phyloP scores from a whole-genome alignment of 2,329 filamentous ascomycete species.

The Onygenales sp. region DNA sequence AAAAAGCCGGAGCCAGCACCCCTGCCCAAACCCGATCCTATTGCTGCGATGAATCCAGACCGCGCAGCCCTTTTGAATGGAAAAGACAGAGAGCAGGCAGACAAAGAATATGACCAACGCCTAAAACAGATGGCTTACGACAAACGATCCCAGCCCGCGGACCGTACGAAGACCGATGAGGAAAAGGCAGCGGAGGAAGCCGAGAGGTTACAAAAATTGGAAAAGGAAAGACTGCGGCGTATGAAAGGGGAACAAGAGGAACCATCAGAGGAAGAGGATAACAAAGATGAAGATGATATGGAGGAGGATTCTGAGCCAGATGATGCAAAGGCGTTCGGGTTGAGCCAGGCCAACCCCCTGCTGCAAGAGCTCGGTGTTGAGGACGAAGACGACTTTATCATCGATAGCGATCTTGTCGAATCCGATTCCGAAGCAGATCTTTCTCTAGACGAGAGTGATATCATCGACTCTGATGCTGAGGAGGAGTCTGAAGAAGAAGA shows the following conservation, averaged over 20 bases:
- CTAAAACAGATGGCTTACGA: slow-evolving; percentile 77
- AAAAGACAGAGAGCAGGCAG: slow-evolving; percentile 56
- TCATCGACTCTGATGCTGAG: slow-evolving; percentile 34
- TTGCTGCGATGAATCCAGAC: slow-evolving; percentile 51
- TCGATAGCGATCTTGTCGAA: slow-evolving; percentile 81
- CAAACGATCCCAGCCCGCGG: slow-evolving; percentile 71
- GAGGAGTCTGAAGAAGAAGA: slow-evolving; percentile 51
- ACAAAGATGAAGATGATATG: slow-evolving; percentile 27
- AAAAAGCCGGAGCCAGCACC: slow-evolving; percentile 43
- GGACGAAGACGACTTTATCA: slow-evolving; percentile 87
- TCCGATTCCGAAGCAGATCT: slow-evolving; percentile 55
- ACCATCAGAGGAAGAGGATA: slow-evolving; percentile 38
- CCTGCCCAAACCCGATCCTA: slow-evolving; percentile 27
- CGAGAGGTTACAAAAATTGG: slow-evolving; percentile 65
- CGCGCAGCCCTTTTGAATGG: slow-evolving; percentile 51
- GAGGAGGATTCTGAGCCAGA: slow-evolving; percentile 42
- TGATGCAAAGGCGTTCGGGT: slow-evolving; percentile 53
- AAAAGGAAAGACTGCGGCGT: slow-evolving; percentile 69
- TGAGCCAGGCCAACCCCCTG: slow-evolving; percentile 42
- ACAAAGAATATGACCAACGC: slow-evolving; percentile 80
- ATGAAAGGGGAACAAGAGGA: slow-evolving; percentile 76
- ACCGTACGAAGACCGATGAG: slow-evolving; percentile 85
- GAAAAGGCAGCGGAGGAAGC: slow-evolving; percentile 73
- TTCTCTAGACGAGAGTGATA: slow-evolving; percentile 30
- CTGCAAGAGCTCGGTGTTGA: slow-evolving; percentile 57